Evolutionary conservation across 2,329 filamentous ascomycete genomes (phyloP), one percentile per base, ranked within the genome.

Genomic region (Cladosporium cucumerinum): DNA sequence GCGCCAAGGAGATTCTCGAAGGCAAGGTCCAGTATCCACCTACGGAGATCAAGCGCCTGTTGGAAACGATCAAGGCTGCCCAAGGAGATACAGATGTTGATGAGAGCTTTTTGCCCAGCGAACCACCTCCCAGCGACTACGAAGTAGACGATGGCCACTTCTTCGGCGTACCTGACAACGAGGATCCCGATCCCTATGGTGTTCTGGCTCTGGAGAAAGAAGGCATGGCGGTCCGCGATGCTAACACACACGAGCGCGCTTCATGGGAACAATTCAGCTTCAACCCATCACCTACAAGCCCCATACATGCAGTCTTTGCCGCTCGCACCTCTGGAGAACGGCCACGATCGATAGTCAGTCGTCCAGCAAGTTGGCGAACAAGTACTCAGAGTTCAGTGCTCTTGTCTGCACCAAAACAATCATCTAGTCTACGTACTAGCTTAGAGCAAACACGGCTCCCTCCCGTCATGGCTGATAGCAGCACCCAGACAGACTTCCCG

Each of bases 111-210:
- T 82, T 97, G 60, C 86, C 88, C 16, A 82, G 87, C 7, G 84
- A 89, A 65, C 88, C 90, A 14, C 86, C 92, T 0, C 94, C 94
- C 0, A 89, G 89, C 61, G 94, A 98, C 73, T 87, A 83, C 63
- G 84, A 89, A 49, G 71, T 90, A 5, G 63, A 83, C 75, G 57
- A 80, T 70, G 79, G 78, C 8, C 78, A 82, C 32, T 79, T 80
- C 1, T 97, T 97, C 78, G 93, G 93, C 2, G 82, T 97, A 18
- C 93, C 92, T 0, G 87, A 89, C 68, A 79, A 82, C 3, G 87
- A 93, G 63, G 94, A 98, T 71, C 93, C 93, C 0, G 94, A 98
- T 75, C 94, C 94, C 0, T 98, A 91, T 73, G 94, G 94, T 26
- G 90, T 97, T 28, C 85, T 93, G 68, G 93, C 94, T 8, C 80